A percentile compares a stretch with the other conserved stretches of the same genome.
phyloP scores from a whole-genome alignment of 2,329 filamentous ascomycete genomes.

The Reticulascus tulasneorum region DNA sequence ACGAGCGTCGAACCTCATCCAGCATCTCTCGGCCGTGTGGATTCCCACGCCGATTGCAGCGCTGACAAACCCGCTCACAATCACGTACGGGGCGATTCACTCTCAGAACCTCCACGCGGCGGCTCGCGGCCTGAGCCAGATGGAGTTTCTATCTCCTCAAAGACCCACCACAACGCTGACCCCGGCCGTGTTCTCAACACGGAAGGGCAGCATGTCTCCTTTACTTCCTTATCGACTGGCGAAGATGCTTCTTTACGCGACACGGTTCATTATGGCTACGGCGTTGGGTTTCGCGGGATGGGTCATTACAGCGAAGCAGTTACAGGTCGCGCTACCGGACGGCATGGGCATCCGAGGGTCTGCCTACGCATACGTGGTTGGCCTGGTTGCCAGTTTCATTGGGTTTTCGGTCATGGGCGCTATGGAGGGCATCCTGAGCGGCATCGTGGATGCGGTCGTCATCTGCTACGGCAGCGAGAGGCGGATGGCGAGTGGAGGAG shows the following conservation, averaged over 20 bases:
- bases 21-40: constrained; percentile 72
- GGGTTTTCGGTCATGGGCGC: constrained; percentile 90
- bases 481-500: constrained; percentile 60
- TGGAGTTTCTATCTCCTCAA: constrained; percentile 72
- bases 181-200: constrained; percentile 44
- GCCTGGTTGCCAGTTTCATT: constrained; percentile 86
- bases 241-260: constrained; percentile 87
- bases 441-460: constrained; percentile 81
- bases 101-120: constrained; percentile 76
- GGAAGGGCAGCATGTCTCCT: constrained; percentile 22
- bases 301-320: constrained; percentile 83
- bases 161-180: constrained; percentile 71
- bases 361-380: constrained; percentile 91
- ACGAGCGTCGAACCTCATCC: constrained; percentile 60
- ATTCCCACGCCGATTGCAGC: constrained; percentile 82
- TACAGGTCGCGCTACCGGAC: constrained; percentile 57
- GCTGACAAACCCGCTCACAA: constrained; percentile 83
- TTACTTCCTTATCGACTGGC: constrained; percentile 87
- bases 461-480: constrained; percentile 94
- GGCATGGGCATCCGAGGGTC: constrained; percentile 65
- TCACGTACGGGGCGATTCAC: constrained; percentile 93
- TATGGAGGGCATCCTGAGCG: constrained; percentile 83
- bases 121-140: constrained; percentile 73
- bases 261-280: constrained; percentile 84
- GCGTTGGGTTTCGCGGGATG: constrained; percentile 92